phyloP scores from a whole-genome alignment of 208 protist species.

The Crithidia fasciculata region DNA sequence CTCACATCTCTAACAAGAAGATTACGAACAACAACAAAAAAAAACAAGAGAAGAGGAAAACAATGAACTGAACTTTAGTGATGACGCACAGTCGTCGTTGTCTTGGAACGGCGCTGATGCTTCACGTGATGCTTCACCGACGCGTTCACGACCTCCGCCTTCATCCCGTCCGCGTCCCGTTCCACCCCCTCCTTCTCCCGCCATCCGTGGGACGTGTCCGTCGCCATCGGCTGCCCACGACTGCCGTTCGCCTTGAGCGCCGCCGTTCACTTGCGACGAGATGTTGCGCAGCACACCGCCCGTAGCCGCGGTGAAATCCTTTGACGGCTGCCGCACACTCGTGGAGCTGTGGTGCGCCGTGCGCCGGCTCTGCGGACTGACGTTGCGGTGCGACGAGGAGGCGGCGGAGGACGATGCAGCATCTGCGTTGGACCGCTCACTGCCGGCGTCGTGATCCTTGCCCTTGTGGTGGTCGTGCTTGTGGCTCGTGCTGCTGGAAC shows the following conservation, averaged over 20 bases:
- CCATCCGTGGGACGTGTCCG: no score
- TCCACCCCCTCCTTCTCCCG: not conserved
- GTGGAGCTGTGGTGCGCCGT: not conserved
- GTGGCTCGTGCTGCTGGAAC: not conserved
- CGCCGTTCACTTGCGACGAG: not conserved
- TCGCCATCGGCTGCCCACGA: no score
- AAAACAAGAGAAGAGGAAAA: not conserved
- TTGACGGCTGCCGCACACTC: not conserved
- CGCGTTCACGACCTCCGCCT: not conserved
- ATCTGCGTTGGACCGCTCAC: not conserved
- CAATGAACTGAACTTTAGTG: not conserved
- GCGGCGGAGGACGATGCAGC: not conserved
- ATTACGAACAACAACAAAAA: not conserved
- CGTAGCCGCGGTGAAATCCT: not conserved
- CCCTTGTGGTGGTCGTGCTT: no score
- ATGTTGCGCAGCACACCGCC: no score
- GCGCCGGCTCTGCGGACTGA: no score
- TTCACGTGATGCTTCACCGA: constrained; percentile 14
- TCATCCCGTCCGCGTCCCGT: constrained; percentile 30
- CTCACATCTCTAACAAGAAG: no score
- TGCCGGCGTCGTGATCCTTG: not conserved
- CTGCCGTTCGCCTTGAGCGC: no score
- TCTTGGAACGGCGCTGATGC: constrained; percentile 20
- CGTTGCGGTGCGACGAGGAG: not conserved
- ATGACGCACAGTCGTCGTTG: constrained; percentile 19